Conservation (phyloP, 345 rosid genomes). For the Capsella bursapastoris region DNA sequence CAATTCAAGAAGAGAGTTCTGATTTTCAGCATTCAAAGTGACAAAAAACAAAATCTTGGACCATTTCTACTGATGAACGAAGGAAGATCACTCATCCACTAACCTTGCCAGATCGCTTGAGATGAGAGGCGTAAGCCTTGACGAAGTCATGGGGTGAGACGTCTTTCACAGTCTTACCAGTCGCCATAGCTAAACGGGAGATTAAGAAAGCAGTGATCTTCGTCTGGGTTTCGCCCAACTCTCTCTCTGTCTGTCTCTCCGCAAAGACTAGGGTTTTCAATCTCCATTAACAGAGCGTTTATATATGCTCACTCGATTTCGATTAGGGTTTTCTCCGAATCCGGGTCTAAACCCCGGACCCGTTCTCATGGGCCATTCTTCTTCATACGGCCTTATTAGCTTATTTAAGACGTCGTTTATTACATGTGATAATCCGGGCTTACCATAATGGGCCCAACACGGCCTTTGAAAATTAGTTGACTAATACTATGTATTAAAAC, state of each 20-base stretch:
- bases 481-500: neutral
- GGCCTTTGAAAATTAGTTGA: neutral
- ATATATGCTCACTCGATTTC: slow-evolving; percentile 4
- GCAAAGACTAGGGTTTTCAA: slow-evolving; percentile 42
- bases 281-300: neutral
- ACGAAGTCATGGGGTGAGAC: slow-evolving; percentile 89
- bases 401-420: too few species aligned
- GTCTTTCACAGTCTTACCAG: slow-evolving; percentile 74
- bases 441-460: neutral
- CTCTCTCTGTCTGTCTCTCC: slow-evolving; percentile 40
- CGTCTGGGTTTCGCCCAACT: slow-evolving; percentile 11
- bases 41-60: neutral
- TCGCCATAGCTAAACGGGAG: slow-evolving; percentile 49
- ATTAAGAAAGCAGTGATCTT: neutral
- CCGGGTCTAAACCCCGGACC: slow-evolving; percentile 24
- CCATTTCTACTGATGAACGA: neutral
- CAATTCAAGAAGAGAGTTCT: neutral
- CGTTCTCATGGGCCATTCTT: slow-evolving; percentile 19
- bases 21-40: neutral
- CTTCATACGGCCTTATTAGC: neutral
- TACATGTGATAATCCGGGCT: too few species aligned
- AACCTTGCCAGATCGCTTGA: slow-evolving; percentile 96
- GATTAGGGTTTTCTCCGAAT: slow-evolving; percentile 45
- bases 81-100: neutral
- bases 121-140: slow-evolving; percentile 80